Base-by-base conservation (phyloP, 176 grass and related monocot genomes). In the Calamus simplicifolius region DNA sequence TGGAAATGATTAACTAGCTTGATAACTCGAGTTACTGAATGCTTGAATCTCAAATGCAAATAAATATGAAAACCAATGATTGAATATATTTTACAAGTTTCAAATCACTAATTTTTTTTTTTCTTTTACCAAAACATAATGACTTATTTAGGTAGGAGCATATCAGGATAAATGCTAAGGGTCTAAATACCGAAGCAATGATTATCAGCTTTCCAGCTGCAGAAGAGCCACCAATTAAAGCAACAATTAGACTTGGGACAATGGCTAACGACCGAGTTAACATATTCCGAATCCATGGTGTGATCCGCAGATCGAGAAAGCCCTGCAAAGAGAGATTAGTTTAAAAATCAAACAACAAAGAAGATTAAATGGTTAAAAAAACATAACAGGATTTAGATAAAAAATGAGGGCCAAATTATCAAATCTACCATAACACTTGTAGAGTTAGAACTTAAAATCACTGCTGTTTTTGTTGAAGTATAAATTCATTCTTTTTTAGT, bases 131-230 rank as follows among this genome's bases (percentile, higher is more conserved):
- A 43, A 43, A 43, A 13, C 35, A 43, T 43, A 43, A 43, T 13
- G 35, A 43, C 35, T 35, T 43, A 43, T 2, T 2, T 43, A 13
- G 35, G 2, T 43, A 43, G 10, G 8, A 43, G 10, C 35, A 43
- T 43, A 43, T 23, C 21, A 23, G 12, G 10, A 43, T 4, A 18
- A 54, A 68, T 25, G 19, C 12, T 35, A 12, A 4, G 16, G 23
- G 67, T 49, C 27, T 25, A 61, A 63, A 70, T 85, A 97, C 93
- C 69, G 93, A 97, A n/a, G 93, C 87, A 73, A 88, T 97, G 75
- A 97, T 97, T 65, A 97, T 97, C 67, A 97, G 66, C 65, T 85
- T 49, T 67, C 93, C 93, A 77, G 93, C 93, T 63, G 93, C 93
- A 25, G 87, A 75, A 6, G 93, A 91, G 50, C 93, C 93, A 73